These are phyloP conservation scores for Durotheca rogersii DNA, from an alignment of 495 filamentous ascomycete species.

Conservation along the genomic window DNA sequence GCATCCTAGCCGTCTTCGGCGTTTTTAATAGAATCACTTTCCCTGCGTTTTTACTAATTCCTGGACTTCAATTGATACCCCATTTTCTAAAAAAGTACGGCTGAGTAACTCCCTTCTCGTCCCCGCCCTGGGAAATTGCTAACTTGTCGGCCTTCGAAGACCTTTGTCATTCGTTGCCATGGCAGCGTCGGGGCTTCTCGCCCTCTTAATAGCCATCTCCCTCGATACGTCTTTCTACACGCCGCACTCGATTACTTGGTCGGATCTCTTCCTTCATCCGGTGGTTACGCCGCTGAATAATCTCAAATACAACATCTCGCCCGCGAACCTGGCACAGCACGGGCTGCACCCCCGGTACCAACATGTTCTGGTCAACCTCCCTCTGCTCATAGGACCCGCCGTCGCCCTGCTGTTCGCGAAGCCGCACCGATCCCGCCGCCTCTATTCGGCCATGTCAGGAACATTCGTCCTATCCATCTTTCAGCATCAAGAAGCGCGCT, in stretches of 20 bases:
- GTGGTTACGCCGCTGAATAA: constrained; percentile 91
- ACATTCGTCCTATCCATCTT: constrained; percentile 77
- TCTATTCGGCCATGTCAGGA: constrained; percentile 79
- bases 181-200: constrained; percentile 57
- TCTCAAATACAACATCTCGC: constrained; percentile 76
- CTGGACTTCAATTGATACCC: constrained; percentile 75
- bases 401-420: constrained; percentile 64
- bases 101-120: not conserved
- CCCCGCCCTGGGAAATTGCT: constrained; percentile 13
- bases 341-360: constrained; percentile 91
- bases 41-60: constrained; percentile 83
- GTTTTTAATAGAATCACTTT: constrained; percentile 97
- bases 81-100: constrained; percentile 79
- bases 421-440: constrained; percentile 56
- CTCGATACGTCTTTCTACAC: constrained; percentile 84
- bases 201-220: constrained; percentile 69
- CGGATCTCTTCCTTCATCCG: constrained; percentile 56
- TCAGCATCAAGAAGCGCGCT: constrained; percentile 92
- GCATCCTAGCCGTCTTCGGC: constrained; percentile 78
- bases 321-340: constrained; percentile 80
- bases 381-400: constrained; percentile 88
- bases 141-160: constrained; percentile 44
- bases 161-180: constrained; percentile 67
- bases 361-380: constrained; percentile 81
- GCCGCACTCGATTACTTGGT: constrained; percentile 55